Percentiles rank a stretch among this genome's conserved stretches.
phyloP scores from a whole-genome alignment of 257 asterid species.

The Nyctanthes arbortristis region DNA sequence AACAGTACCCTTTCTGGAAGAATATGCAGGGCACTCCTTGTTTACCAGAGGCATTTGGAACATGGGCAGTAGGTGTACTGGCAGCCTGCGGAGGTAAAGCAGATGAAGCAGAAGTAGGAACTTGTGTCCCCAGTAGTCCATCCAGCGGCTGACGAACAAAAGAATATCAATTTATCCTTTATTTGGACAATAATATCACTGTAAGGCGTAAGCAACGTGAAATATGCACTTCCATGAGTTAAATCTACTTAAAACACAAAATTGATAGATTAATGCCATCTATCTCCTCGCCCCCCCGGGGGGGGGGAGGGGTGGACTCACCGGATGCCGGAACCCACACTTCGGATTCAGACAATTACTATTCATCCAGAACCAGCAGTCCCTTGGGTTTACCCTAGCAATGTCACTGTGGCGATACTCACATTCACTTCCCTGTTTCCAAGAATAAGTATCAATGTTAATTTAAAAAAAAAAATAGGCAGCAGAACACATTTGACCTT shows the following conservation, averaged over 20 bases:
- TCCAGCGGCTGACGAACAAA: slow-evolving; percentile 69
- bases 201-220: not conserved
- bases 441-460: not conserved
- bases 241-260: not conserved
- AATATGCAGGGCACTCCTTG: slow-evolving; percentile 71
- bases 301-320: slow-evolving; percentile 39
- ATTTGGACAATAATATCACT: slow-evolving; percentile 2
- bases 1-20: slow-evolving; percentile 75
- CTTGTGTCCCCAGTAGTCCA: slow-evolving; percentile 62
- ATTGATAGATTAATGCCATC: not conserved
- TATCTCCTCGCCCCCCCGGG: no score
- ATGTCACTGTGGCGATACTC: slow-evolving; percentile 92
- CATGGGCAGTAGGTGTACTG: slow-evolving; percentile 37
- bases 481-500: slow-evolving; percentile 9
- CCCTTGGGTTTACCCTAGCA: slow-evolving; percentile 91
- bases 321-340: slow-evolving; percentile 89
- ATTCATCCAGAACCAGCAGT: slow-evolving; percentile 80
- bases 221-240: not conserved
- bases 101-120: slow-evolving; percentile 49
- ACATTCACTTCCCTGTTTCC: slow-evolving; percentile 74
- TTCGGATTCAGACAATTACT: slow-evolving; percentile 86
- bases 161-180: not conserved
- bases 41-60: slow-evolving; percentile 49
- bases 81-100: slow-evolving; percentile 47
- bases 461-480: not conserved